These are phyloP conservation scores for Sporormia fimetaria DNA, from an alignment of 495 filamentous ascomycete species.

Conservation along the genomic window DNA sequence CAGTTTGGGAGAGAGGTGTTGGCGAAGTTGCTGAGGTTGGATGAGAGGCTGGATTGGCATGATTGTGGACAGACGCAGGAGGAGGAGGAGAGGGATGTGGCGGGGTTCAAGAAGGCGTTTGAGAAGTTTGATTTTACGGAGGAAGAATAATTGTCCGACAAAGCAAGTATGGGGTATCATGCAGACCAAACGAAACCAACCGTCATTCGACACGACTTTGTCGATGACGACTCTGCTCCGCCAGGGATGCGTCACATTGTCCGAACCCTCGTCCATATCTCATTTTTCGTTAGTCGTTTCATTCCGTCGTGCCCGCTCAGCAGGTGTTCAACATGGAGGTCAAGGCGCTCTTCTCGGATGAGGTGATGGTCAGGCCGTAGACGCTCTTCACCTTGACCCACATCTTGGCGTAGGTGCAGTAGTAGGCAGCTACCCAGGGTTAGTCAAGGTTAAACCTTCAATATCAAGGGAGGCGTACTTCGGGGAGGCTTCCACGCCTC, in stretches of 20 bases:
- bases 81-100: slow-evolving; percentile 72
- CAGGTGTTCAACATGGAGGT: slow-evolving; percentile 54
- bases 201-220: neutral
- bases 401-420: slow-evolving; percentile 63
- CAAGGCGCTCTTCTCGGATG: slow-evolving; percentile 52
- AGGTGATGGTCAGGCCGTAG: slow-evolving; percentile 47
- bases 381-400: slow-evolving; percentile 60
- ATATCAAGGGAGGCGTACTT: slow-evolving; percentile 27
- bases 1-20: slow-evolving; percentile 69
- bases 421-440: slow-evolving; percentile 40
- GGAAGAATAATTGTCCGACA: too few species aligned
- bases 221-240: too few species aligned
- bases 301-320: slow-evolving; percentile 24
- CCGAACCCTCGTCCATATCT: too few species aligned
- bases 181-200: neutral
- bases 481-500: slow-evolving; percentile 65
- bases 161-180: neutral
- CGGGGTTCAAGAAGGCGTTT: slow-evolving; percentile 73
- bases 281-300: too few species aligned
- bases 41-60: slow-evolving; percentile 64
- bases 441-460: slow-evolving; percentile 2
- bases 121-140: slow-evolving; percentile 65
- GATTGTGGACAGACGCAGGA: slow-evolving; percentile 64
- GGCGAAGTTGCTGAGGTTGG: slow-evolving; percentile 72
- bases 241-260: too few species aligned